Evolutionary conservation across 257 asterid species (phyloP).

Genomic region (Gentiana macrophylla): DNA sequence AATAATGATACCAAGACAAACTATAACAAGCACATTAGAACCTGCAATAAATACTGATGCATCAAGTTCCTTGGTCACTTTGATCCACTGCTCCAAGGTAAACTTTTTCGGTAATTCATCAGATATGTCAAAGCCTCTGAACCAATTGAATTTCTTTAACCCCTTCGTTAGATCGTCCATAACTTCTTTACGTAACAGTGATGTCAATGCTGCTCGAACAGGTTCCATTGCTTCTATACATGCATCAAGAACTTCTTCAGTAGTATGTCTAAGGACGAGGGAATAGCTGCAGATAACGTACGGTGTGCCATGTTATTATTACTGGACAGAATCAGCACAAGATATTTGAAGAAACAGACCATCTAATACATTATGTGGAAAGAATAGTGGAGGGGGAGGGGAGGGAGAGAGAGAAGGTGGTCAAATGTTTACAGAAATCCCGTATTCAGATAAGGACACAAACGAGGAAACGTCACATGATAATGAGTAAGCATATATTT

Average conservation of each 20-base stretch:
- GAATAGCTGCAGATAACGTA: conserved; percentile 52
- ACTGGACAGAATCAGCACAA: too few relatives aligned
- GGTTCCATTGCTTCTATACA: conserved; percentile 83
- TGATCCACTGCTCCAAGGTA: conserved; percentile 66
- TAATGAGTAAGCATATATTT: too few relatives aligned
- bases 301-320: not conserved
- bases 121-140: conserved; percentile 72
- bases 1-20: not conserved
- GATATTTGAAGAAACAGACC: too few relatives aligned
- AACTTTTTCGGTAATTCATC: conserved; percentile 54
- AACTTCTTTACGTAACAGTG: conserved; percentile 59
- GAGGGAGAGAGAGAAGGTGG: too few relatives aligned
- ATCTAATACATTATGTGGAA: too few relatives aligned
- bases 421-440: too few relatives aligned
- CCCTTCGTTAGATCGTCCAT: conserved; percentile 64
- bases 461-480: too few relatives aligned
- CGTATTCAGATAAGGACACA: too few relatives aligned
- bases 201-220: conserved; percentile 56
- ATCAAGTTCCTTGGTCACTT: conserved; percentile 60
- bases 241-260: conserved; percentile 91
- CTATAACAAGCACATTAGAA: conserved; percentile 13
- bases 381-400: too few relatives aligned
- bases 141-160: conserved; percentile 56
- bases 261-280: conserved; percentile 82
- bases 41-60: conserved; percentile 90